Evolutionary conservation across 495 filamentous ascomycete genomes (phyloP).

Genomic region (Trichodelitschia bisporula): DNA sequence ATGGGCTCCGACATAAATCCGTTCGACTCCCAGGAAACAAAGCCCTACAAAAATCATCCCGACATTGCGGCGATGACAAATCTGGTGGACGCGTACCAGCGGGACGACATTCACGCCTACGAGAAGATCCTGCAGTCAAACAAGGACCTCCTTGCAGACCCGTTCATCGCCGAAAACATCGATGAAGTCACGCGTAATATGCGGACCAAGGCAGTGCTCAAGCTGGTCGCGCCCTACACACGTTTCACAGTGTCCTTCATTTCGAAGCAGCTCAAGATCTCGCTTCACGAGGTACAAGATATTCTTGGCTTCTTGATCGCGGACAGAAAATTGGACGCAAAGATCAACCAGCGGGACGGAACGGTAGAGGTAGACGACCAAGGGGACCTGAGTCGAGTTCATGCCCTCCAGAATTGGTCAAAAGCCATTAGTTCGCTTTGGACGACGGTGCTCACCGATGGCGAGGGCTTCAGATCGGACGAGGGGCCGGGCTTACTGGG

Average conservation of each 20-base stretch:
- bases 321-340: conserved; percentile 60
- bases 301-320: conserved; percentile 85
- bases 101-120: conserved; percentile 81
- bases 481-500: too few species aligned
- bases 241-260: conserved; percentile 73
- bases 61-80: conserved; percentile 94
- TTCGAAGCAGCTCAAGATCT: conserved; percentile 63
- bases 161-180: conserved; percentile 97
- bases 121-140: conserved; percentile 71
- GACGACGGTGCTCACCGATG: conserved; percentile 15
- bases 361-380: conserved; percentile 56
- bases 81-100: conserved; percentile 86
- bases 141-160: conserved; percentile 68
- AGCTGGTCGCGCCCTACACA: conserved; percentile 84
- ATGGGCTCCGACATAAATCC: conserved; percentile 99
- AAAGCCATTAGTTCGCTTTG: conserved; percentile 30
- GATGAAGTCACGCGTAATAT: conserved; percentile 97
- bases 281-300: conserved; percentile 66
- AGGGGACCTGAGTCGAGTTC: conserved; percentile 47
- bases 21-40: conserved; percentile 98
- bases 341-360: conserved; percentile 70
- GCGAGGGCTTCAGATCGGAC: conserved; percentile 18
- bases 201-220: conserved; percentile 84
- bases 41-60: conserved; percentile 89
- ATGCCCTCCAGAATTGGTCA: conserved; percentile 50